phyloP scores from a whole-genome alignment of 495 filamentous ascomycete genomes.

The Niebla homalea region DNA sequence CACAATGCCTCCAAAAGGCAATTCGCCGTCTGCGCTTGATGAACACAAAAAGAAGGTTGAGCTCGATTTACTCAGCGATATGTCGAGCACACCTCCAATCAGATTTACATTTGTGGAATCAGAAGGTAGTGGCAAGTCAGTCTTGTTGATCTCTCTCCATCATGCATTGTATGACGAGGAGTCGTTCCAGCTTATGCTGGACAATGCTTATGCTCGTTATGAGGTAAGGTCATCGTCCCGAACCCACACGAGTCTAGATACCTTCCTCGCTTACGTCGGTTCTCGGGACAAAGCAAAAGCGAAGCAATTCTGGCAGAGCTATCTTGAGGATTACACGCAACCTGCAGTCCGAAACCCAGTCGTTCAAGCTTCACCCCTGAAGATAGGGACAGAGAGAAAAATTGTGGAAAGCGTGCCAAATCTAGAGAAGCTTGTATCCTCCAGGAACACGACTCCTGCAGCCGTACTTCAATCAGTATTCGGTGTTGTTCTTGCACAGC shows the following conservation, averaged over 20 bases:
- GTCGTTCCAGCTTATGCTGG: slow-evolving; percentile 55
- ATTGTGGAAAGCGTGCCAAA: slow-evolving; percentile 16
- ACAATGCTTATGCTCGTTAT: slow-evolving; percentile 35
- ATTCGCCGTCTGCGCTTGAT: slow-evolving; percentile 3
- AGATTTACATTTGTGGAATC: slow-evolving; percentile 16
- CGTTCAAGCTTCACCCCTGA: not conserved
- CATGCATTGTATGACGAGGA: slow-evolving; percentile 84
- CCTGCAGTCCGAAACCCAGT: slow-evolving; percentile 15
- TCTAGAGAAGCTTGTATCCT: slow-evolving; percentile 21
- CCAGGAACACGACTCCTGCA: slow-evolving; percentile 23
- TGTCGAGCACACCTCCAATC: slow-evolving; percentile 18
- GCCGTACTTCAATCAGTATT: slow-evolving; percentile 30
- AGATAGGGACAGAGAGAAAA: slow-evolving; percentile 12
- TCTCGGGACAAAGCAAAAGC: slow-evolving; percentile 38
- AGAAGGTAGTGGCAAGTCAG: slow-evolving; percentile 6
- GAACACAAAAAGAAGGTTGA: slow-evolving; percentile 11
- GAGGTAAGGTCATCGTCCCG: slow-evolving; percentile 3
- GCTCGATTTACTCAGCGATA: slow-evolving; percentile 17
- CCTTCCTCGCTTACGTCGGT: slow-evolving; percentile 31
- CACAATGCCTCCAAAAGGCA: slow-evolving; percentile 5
- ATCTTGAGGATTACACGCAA: slow-evolving; percentile 30
- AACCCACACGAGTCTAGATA: slow-evolving; percentile 19
- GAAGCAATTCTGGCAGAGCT: slow-evolving; percentile 53
- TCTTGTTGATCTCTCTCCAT: slow-evolving; percentile 24
- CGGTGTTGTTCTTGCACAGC: slow-evolving; percentile 30